Conservation (phyloP, 2,329 filamentous ascomycete genomes). For the Graphiopsis chlorocephala region DNA sequence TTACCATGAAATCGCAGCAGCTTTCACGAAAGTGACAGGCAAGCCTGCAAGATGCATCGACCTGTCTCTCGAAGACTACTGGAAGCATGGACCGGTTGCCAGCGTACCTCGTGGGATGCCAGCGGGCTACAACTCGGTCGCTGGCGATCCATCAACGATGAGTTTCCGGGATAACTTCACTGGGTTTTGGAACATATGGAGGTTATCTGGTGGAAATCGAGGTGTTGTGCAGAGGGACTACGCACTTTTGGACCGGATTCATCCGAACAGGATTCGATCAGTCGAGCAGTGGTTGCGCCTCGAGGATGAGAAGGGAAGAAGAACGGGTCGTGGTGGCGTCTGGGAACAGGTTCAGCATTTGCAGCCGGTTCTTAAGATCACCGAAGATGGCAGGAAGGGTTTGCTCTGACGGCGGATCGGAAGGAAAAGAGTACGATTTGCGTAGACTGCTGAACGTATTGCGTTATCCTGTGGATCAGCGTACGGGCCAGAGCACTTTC, state of each 20-base stretch:
- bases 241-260: slow-evolving; percentile 51
- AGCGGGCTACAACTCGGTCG: slow-evolving; percentile 30
- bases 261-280: slow-evolving; percentile 48
- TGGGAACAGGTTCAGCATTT: slow-evolving; percentile 17
- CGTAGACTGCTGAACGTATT: neutral
- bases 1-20: slow-evolving; percentile 30
- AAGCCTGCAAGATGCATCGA: slow-evolving; percentile 30
- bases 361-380: slow-evolving; percentile 19
- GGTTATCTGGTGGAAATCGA: slow-evolving; percentile 40
- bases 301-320: slow-evolving; percentile 1
- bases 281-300: slow-evolving; percentile 49
- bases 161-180: slow-evolving; percentile 50
- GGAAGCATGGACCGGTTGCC: slow-evolving; percentile 43
- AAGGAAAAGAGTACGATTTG: neutral
- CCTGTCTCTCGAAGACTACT: slow-evolving; percentile 31
- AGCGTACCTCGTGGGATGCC: slow-evolving; percentile 33
- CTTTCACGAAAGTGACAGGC: slow-evolving; percentile 35
- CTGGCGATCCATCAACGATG: slow-evolving; percentile 38
- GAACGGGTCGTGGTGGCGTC: slow-evolving; percentile 11
- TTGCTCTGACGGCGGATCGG: neutral
- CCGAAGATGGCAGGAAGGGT: slow-evolving; percentile 14
- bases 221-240: slow-evolving; percentile 49
- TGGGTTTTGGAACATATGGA: slow-evolving; percentile 51
- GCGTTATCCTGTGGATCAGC: neutral
- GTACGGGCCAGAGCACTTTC: neutral